Conservation (phyloP, 352 stramenopile genomes). For the Pythium aphanidermatum region DNA sequence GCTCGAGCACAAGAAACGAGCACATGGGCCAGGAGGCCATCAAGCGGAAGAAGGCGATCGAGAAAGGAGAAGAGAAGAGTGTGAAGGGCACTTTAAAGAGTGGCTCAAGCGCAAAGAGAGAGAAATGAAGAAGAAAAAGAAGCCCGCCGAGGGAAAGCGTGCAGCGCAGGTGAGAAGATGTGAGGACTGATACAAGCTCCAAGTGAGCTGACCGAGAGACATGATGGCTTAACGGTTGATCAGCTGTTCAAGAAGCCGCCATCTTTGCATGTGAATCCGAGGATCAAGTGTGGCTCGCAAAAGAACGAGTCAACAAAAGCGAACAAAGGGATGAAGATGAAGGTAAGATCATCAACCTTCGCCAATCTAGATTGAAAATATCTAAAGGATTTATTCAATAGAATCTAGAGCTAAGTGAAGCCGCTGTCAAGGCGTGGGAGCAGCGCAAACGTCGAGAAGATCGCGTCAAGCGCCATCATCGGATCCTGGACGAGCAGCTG, state of each 20-base stretch:
- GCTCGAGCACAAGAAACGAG: constrained; percentile 24
- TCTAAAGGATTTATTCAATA: too few relatives aligned
- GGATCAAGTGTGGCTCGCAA: constrained; percentile 7
- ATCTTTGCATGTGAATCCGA: constrained; percentile 49
- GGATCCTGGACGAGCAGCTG: constrained; percentile 18
- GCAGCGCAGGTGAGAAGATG: constrained; percentile 1
- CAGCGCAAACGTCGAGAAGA: constrained; percentile 42
- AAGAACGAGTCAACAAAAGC: not conserved
- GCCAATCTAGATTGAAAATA: too few relatives aligned
- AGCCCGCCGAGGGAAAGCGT: constrained; percentile 11
- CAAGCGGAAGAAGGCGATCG: constrained; percentile 17
- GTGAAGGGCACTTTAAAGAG: constrained; percentile 31
- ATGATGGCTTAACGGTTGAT: not conserved
- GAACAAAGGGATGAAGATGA: not conserved
- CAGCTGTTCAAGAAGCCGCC: constrained; percentile 29
- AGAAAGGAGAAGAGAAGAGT: too few relatives aligned
- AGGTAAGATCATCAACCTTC: too few relatives aligned
- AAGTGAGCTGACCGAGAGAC: too few relatives aligned
- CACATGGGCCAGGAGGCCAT: not conserved
- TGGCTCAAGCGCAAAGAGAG: constrained; percentile 19
- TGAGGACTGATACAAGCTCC: constrained; percentile 1
- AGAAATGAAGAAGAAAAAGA: constrained; percentile 12
- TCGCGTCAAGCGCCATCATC: constrained; percentile 27
- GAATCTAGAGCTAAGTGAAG: constrained; percentile 8
- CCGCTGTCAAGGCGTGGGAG: constrained; percentile 38